These are phyloP conservation scores for Aschersonia sp. DNA, from an alignment of 2,329 filamentous ascomycete species.

Conservation along the genomic window DNA sequence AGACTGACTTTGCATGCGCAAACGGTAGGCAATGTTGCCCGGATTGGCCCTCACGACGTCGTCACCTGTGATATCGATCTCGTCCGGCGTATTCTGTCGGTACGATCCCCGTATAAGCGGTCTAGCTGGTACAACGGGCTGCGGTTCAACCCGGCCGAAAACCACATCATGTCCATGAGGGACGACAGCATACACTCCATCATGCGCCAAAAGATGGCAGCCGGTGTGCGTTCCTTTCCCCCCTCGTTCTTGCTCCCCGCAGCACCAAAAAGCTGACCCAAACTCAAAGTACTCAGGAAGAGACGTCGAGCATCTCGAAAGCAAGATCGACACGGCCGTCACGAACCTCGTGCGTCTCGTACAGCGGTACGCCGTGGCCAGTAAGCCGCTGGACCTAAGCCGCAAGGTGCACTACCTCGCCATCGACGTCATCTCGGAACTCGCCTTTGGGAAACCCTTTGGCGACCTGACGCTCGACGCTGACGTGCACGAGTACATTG, in stretches of 20 bases:
- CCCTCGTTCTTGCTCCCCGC: neutral
- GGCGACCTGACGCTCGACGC: slow-evolving; percentile 31
- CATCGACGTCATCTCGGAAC: slow-evolving; percentile 38
- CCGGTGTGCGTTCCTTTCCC: slow-evolving; percentile 21
- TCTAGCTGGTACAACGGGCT: slow-evolving; percentile 31
- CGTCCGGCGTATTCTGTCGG: slow-evolving; percentile 24
- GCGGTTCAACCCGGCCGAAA: slow-evolving; percentile 31
- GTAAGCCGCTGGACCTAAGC: slow-evolving; percentile 11
- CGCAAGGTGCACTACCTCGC: slow-evolving; percentile 38
- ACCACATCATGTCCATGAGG: slow-evolving; percentile 34
- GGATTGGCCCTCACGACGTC: slow-evolving; percentile 26
- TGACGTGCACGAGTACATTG: slow-evolving; percentile 33
- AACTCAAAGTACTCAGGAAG: slow-evolving; percentile 30
- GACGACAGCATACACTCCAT: slow-evolving; percentile 27
- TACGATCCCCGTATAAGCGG: slow-evolving; percentile 19
- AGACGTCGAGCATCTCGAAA: slow-evolving; percentile 30
- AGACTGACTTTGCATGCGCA: too few relatives aligned
- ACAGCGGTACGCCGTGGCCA: slow-evolving; percentile 4
- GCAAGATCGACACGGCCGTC: slow-evolving; percentile 13
- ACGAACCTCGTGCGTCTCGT: slow-evolving; percentile 5
- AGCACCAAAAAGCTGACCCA: neutral
- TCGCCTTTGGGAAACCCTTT: slow-evolving; percentile 36
- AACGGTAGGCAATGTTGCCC: slow-evolving; percentile 13
- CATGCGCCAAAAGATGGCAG: slow-evolving; percentile 32
- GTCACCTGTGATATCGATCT: slow-evolving; percentile 30